These are phyloP conservation scores for Aspergillus neoniger DNA, from an alignment of 2,329 filamentous ascomycete species.

Conservation along the genomic window DNA sequence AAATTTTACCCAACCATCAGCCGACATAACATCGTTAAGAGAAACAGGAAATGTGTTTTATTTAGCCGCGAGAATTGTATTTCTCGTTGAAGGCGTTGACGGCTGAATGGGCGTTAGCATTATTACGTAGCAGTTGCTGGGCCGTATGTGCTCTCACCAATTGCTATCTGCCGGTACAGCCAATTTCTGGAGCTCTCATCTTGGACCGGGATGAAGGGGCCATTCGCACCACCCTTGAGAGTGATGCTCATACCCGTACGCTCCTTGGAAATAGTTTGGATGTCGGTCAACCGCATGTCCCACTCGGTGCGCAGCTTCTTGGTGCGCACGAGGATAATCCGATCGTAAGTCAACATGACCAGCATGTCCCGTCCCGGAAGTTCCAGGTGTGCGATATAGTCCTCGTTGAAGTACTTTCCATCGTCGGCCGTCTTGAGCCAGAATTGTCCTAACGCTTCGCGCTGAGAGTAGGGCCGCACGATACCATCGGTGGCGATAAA, in stretches of 20 bases:
- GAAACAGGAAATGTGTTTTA: background rate
- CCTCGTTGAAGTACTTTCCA: constrained; percentile 95
- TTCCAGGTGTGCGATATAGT: constrained; percentile 95
- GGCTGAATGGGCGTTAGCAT: constrained; percentile 39
- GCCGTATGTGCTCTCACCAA: constrained; percentile 45
- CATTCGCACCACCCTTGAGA: constrained; percentile 85
- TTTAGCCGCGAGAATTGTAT: constrained; percentile 50
- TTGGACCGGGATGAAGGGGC: constrained; percentile 91
- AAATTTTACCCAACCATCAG: background rate
- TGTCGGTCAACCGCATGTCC: constrained; percentile 93
- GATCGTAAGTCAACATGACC: constrained; percentile 82
- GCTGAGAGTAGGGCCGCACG: constrained; percentile 89
- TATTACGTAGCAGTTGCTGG: background rate
- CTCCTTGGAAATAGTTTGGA: constrained; percentile 97
- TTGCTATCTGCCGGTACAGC: constrained; percentile 66
- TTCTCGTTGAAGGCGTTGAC: constrained; percentile 69
- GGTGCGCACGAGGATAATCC: constrained; percentile 87
- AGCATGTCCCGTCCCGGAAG: constrained; percentile 85
- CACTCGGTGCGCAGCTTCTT: constrained; percentile 86
- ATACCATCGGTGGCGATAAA: constrained; percentile 93
- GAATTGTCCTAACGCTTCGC: constrained; percentile 93
- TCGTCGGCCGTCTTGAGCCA: constrained; percentile 99
- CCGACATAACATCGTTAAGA: background rate
- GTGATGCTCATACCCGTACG: constrained; percentile 88
- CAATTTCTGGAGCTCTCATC: constrained; percentile 75